These are phyloP conservation scores for Marasmius sp. DNA, from an alignment of 1,284 basidiomycete genomes.

Conservation along the genomic window DNA sequence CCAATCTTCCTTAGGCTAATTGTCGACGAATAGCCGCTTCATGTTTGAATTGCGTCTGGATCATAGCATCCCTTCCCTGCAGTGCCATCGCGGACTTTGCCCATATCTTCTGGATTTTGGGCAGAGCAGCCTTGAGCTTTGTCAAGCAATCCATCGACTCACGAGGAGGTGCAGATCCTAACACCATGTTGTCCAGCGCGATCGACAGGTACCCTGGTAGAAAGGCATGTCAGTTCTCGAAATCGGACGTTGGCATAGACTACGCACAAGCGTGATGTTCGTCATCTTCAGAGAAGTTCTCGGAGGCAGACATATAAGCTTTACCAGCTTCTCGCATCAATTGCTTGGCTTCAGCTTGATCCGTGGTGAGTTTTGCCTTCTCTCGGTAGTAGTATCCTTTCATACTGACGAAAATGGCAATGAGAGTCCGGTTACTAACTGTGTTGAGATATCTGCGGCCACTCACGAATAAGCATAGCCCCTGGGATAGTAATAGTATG, in stretches of 20 bases:
- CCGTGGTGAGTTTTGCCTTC: neutral
- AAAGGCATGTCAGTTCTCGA: neutral
- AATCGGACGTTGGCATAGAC: neutral
- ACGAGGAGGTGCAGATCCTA: neutral
- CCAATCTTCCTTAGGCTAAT: too few species aligned
- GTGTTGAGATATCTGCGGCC: neutral
- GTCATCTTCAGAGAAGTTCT: slow-evolving; percentile 27
- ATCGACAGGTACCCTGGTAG: neutral
- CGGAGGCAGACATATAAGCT: slow-evolving; percentile 19
- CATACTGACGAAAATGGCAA: neutral
- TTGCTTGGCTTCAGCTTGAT: neutral
- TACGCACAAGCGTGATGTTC: slow-evolving; percentile 25
- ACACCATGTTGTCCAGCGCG: neutral
- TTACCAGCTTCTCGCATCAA: neutral
- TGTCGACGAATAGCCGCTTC: too few species aligned
- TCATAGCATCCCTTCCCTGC: neutral
- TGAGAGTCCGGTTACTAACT: neutral
- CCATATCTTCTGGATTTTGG: neutral
- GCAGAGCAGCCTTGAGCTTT: neutral
- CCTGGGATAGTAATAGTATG: slow-evolving; percentile 4
- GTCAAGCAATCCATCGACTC: neutral
- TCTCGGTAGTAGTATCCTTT: neutral
- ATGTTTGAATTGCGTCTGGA: neutral
- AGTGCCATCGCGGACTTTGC: neutral
- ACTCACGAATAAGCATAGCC: neutral